Evolutionary conservation across 805 yeast species (phyloP).

Genomic region (Maudiozyma bulderi): DNA sequence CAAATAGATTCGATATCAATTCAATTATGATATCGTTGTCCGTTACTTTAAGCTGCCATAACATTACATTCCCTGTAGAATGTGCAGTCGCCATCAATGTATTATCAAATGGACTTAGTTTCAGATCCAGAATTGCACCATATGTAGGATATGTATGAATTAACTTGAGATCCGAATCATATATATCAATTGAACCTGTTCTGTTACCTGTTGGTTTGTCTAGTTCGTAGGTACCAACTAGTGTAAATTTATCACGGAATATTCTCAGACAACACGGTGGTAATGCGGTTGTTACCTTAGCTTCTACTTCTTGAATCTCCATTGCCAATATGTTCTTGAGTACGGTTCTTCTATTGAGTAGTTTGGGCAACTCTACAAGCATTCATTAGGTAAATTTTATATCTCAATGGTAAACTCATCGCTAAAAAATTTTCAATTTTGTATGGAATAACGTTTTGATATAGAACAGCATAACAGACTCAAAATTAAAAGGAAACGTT

Average conservation of each 20-base stretch:
- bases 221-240: slow-evolving; percentile 76
- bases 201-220: slow-evolving; percentile 49
- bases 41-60: slow-evolving; percentile 41
- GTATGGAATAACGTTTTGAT: background rate
- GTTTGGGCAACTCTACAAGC: no score
- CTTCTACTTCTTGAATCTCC: slow-evolving; percentile 13
- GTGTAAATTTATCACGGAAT: slow-evolving; percentile 37
- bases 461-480: background rate
- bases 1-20: slow-evolving; percentile 30
- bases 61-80: slow-evolving; percentile 62
- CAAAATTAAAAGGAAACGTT: background rate
- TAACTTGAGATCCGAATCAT: slow-evolving; percentile 17
- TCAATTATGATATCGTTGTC: slow-evolving; percentile 9
- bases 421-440: background rate
- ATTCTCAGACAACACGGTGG: slow-evolving; percentile 82
- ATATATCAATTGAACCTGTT: slow-evolving; percentile 52
- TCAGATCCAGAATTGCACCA: slow-evolving; percentile 71
- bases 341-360: background rate
- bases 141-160: slow-evolving; percentile 30
- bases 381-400: no score
- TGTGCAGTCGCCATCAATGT: slow-evolving; percentile 53
- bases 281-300: slow-evolving; percentile 35
- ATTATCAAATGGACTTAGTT: slow-evolving; percentile 48
- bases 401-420: background rate
- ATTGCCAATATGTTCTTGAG: background rate